These are phyloP conservation scores for Lagenidium giganteum DNA, from an alignment of 352 stramenopile species.

Conservation along the genomic window DNA sequence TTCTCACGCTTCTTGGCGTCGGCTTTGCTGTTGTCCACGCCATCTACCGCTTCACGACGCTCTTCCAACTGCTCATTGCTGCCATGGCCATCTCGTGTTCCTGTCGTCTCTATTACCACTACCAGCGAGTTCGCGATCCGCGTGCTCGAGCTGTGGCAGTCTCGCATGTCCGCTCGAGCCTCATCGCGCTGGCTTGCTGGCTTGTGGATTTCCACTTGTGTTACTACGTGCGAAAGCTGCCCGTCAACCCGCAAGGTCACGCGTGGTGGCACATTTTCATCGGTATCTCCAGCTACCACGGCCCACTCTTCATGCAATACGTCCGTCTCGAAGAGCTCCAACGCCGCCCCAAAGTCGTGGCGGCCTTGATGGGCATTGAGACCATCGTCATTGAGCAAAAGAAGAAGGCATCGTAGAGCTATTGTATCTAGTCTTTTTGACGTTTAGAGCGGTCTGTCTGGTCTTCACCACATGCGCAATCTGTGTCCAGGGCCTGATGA, in stretches of 20 bases:
- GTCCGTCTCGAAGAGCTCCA: conserved; percentile 63
- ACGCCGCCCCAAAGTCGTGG: conserved; percentile 33
- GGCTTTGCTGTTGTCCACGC: conserved; percentile 54
- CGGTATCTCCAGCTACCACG: conserved; percentile 59
- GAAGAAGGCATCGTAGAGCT: too few species aligned
- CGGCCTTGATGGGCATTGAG: conserved; percentile 45
- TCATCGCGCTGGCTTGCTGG: conserved; percentile 58
- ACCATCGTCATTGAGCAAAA: conserved; percentile 41
- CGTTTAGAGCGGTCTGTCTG: too few species aligned
- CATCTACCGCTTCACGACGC: conserved; percentile 59
- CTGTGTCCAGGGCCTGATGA: too few species aligned
- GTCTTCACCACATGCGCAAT: too few species aligned
- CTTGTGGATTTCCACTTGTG: conserved; percentile 70
- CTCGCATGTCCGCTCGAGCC: conserved; percentile 43
- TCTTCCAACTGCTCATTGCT: conserved; percentile 61
- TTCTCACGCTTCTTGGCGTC: conserved; percentile 36
- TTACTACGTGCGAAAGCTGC: conserved; percentile 35
- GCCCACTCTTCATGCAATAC: conserved; percentile 73
- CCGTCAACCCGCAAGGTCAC: conserved; percentile 60
- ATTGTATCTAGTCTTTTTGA: too few species aligned
- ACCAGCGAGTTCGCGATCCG: conserved; percentile 32
- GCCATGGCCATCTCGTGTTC: conserved; percentile 32
- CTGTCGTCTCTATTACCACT: conserved; percentile 38
- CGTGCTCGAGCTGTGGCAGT: conserved; percentile 34
- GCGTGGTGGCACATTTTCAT: conserved; percentile 81